Percentiles rank a stretch among this genome's conserved stretches.
Evolutionary conservation across 495 filamentous ascomycete species (phyloP).

Genomic region (Antarctomyces pellizariae): DNA sequence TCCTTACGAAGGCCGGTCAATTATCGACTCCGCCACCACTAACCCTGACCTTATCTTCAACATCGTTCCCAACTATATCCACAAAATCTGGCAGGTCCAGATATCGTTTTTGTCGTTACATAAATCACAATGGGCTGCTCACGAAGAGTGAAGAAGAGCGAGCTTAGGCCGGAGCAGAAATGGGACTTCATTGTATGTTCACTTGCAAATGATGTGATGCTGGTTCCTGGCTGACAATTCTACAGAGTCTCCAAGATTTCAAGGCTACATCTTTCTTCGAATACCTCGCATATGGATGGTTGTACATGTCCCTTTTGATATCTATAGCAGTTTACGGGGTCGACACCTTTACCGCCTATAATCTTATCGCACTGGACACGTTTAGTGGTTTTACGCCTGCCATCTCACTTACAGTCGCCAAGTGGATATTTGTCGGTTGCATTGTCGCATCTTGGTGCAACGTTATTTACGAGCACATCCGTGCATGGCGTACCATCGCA

Average conservation of each 20-base stretch:
- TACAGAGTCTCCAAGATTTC: conserved; percentile 78
- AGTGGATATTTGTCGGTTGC: conserved; percentile 78
- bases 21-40: too few relatives aligned
- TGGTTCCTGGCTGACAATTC: conserved; percentile 2
- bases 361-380: conserved; percentile 57
- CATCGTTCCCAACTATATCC: too few relatives aligned
- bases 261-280: conserved; percentile 53
- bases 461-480: conserved; percentile 48
- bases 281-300: conserved; percentile 58
- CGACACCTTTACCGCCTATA: conserved; percentile 82
- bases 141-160: conserved; percentile 40
- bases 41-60: too few relatives aligned
- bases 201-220: neutral
- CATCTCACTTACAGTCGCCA: conserved; percentile 44
- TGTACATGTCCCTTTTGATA: conserved; percentile 57
- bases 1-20: too few relatives aligned
- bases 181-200: conserved; percentile 80
- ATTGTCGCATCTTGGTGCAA: conserved; percentile 74
- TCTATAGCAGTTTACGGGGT: conserved; percentile 69
- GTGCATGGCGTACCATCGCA: conserved; percentile 55
- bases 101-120: too few relatives aligned
- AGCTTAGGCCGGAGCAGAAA: conserved; percentile 57
- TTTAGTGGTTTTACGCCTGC: conserved; percentile 35
- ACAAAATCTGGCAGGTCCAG: too few relatives aligned
- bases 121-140: conserved; percentile 54